These are phyloP conservation scores for Mortierella sp. DNA, from an alignment of 371 early-diverging fungal species.

Conservation along the genomic window DNA sequence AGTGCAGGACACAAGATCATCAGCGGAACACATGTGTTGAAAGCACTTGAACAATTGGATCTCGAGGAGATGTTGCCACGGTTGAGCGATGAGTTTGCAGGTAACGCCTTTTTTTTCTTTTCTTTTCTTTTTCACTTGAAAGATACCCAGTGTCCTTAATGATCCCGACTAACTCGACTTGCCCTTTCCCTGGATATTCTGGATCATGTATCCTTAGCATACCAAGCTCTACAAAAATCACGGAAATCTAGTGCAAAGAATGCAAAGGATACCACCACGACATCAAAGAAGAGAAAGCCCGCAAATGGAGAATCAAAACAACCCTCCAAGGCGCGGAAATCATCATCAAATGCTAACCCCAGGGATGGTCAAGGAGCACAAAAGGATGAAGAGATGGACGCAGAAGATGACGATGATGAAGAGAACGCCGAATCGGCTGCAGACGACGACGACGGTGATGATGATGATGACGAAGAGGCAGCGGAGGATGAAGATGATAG, in stretches of 20 bases:
- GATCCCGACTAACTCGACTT: too few relatives aligned
- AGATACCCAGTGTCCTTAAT: too few relatives aligned
- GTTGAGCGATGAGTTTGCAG: constrained; percentile 41
- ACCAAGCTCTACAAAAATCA: constrained; percentile 35
- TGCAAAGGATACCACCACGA: constrained; percentile 13
- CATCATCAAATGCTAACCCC: constrained; percentile 31
- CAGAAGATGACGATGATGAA: constrained; percentile 18
- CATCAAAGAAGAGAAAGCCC: constrained; percentile 44
- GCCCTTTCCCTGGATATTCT: too few relatives aligned
- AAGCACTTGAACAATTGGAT: constrained; percentile 67
- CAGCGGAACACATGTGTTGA: constrained; percentile 62
- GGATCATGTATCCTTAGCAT: constrained; percentile 15
- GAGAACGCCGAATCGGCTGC: constrained; percentile 14
- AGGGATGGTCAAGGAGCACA: constrained; percentile 23
- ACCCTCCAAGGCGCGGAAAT: constrained; percentile 36
- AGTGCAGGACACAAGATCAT: constrained; percentile 62
- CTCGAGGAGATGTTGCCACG: constrained; percentile 60
- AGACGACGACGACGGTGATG: too few relatives aligned
- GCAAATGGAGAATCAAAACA: constrained; percentile 8
- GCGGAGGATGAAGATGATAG: constrained; percentile 22
- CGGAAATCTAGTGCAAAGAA: constrained; percentile 27
- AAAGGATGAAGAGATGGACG: constrained; percentile 33
- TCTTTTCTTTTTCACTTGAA: too few relatives aligned
- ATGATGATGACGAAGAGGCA: constrained; percentile 23
- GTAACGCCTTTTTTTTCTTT: constrained; percentile 9